Percentiles rank a stretch among this genome's conserved stretches.
phyloP scores from a whole-genome alignment of 2,329 filamentous ascomycete species.

The Microcyclosporella mali region DNA sequence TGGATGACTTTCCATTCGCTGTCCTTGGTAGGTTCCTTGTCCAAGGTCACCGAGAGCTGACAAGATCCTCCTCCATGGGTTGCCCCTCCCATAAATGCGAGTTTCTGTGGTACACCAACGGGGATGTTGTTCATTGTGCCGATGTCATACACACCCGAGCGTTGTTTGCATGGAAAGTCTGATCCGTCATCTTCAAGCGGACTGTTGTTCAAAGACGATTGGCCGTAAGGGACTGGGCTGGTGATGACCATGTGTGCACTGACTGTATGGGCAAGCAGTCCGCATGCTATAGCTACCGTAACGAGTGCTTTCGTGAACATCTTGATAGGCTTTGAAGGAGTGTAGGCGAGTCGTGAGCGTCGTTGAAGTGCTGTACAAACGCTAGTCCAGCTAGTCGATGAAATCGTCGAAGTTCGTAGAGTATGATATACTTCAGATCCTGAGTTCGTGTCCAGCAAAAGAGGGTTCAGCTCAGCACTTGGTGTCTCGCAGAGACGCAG shows the following conservation, averaged over 20 bases:
- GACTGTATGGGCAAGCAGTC: constrained; percentile 17
- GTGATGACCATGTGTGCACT: constrained; percentile 71
- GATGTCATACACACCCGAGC: constrained; percentile 41
- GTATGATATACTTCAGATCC: too few relatives aligned
- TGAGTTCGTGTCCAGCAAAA: constrained; percentile 14
- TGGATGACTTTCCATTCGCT: constrained; percentile 84
- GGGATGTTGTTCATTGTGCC: constrained; percentile 53
- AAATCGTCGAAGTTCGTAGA: constrained; percentile 5
- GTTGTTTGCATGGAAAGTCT: constrained; percentile 78
- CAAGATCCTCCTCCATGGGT: constrained; percentile 87
- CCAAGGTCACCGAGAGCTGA: constrained; percentile 76
- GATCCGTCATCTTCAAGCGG: constrained; percentile 50
- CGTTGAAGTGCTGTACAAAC: constrained; percentile 13
- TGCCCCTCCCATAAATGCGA: constrained; percentile 66
- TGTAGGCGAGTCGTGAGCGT: constrained; percentile 18
- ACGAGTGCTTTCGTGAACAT: constrained; percentile 19
- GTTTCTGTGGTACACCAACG: constrained; percentile 55
- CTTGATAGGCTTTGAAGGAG: constrained; percentile 11
- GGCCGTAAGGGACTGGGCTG: constrained; percentile 60
- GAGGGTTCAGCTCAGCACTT: constrained; percentile 18
- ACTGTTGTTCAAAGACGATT: constrained; percentile 51
- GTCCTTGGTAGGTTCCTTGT: constrained; percentile 60
- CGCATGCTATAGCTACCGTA: constrained; percentile 13
- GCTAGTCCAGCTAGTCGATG: constrained; percentile 22
- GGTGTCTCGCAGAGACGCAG: constrained; percentile 19